Evolutionary conservation across 1,139 yeast species (phyloP).

Genomic region (Hemisphaericaspora xylofermentans): DNA sequence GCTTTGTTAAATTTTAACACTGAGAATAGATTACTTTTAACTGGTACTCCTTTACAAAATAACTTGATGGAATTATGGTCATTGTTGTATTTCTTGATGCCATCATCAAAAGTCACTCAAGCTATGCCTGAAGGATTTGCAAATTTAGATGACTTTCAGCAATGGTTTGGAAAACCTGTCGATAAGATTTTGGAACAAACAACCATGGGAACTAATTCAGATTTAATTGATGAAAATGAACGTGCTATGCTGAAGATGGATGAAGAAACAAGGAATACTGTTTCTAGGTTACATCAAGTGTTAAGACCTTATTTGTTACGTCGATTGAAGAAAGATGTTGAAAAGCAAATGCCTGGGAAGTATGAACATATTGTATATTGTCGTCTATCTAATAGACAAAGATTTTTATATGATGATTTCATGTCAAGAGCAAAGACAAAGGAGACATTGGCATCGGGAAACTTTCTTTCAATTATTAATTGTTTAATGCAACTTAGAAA

Average conservation of each 20-base stretch:
- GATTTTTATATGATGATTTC: conserved; percentile 91
- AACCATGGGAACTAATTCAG: conserved; percentile 57
- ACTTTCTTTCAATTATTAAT: conserved; percentile 90
- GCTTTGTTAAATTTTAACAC: conserved; percentile 92
- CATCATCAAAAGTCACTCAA: conserved; percentile 69
- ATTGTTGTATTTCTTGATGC: conserved; percentile 89
- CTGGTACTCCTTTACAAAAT: conserved; percentile 96
- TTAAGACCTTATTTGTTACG: conserved; percentile 88
- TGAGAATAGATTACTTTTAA: conserved; percentile 77
- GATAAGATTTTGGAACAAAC: conserved; percentile 79
- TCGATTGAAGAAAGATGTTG: conserved; percentile 93
- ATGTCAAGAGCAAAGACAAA: conserved; percentile 96
- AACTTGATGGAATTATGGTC: conserved; percentile 95
- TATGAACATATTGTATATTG: conserved; percentile 94
- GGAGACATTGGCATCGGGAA: conserved; percentile 92
- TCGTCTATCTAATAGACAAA: conserved; percentile 86
- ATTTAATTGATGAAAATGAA: conserved; percentile 44
- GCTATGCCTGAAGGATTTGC: conserved; percentile 96
- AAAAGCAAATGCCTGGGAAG: conserved; percentile 98
- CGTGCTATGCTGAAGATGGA: conserved; percentile 40
- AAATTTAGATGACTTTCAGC: conserved; percentile 90
- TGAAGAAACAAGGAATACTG: conserved; percentile 80
- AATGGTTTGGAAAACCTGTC: conserved; percentile 97
- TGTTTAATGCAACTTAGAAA: conserved; percentile 97
- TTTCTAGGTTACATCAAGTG: conserved; percentile 87